A percentile compares a stretch with the other conserved stretches of the same genome.
Evolutionary conservation across 1,284 basidiomycete species (phyloP).

Genomic region (Sanghuangporus baumii): DNA sequence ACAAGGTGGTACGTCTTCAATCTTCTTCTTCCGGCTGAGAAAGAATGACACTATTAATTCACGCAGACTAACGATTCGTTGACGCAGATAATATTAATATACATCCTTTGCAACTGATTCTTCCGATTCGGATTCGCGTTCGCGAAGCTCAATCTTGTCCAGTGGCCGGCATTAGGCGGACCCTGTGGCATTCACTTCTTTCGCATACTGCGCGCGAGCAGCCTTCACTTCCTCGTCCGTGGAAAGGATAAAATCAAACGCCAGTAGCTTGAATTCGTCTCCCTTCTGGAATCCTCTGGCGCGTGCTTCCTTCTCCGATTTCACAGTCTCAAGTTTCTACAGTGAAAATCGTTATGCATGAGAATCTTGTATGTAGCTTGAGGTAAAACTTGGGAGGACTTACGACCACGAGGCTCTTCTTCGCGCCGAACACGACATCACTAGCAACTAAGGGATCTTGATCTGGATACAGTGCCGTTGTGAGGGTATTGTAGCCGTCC

Average conservation of each 20-base stretch:
- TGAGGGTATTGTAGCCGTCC: conserved; percentile 65
- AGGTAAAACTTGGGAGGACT: conserved; percentile 25
- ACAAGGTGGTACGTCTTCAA: too few species aligned
- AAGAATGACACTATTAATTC: neutral
- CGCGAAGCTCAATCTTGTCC: neutral
- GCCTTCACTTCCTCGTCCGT: conserved; percentile 43
- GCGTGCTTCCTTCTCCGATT: conserved; percentile 48
- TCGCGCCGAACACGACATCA: conserved; percentile 79
- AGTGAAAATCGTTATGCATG: neutral
- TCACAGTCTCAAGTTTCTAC: conserved; percentile 45
- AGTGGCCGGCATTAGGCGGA: neutral
- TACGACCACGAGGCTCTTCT: conserved; percentile 53
- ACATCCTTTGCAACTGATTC: neutral
- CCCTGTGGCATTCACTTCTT: conserved; percentile 15
- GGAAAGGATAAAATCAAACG: conserved; percentile 56
- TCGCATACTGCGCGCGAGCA: conserved; percentile 23
- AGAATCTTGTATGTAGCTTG: neutral
- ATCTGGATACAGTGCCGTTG: conserved; percentile 71
- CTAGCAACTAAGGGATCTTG: conserved; percentile 61
- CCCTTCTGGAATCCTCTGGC: conserved; percentile 58
- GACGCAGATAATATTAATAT: neutral
- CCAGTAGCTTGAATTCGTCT: conserved; percentile 54
- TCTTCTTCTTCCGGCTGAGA: too few species aligned
- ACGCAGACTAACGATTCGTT: neutral
- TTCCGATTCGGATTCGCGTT: neutral